Conservation (phyloP, 75 land plant genomes). For the Gnetum montanum region DNA sequence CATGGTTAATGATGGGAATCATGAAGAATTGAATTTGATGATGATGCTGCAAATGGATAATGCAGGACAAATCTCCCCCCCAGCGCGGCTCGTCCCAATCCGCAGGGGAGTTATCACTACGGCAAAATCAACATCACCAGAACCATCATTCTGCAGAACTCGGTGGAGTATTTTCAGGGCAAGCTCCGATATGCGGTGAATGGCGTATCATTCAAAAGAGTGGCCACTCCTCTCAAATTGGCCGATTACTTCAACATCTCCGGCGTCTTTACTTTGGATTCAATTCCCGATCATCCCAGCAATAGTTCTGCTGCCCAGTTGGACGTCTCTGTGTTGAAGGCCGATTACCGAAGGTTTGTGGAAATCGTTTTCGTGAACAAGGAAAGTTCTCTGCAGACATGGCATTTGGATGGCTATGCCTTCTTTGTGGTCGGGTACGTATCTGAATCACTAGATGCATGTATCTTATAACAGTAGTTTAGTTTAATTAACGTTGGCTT, state of each 20-base stretch:
- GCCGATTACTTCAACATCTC: constrained; percentile 29
- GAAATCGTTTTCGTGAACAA: constrained; percentile 65
- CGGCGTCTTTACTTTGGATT: constrained; percentile 27
- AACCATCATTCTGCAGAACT: constrained; percentile 18
- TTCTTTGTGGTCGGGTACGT: constrained; percentile 79
- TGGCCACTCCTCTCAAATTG: constrained; percentile 26
- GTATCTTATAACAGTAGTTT: no score
- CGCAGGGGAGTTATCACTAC: constrained; percentile 57
- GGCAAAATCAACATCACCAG: constrained; percentile 12
- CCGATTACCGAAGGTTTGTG: constrained; percentile 32
- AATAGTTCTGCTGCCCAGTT: neutral
- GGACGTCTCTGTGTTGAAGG: constrained; percentile 29
- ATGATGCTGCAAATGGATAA: no score
- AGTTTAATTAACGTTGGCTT: no score
- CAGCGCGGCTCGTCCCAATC: constrained; percentile 81
- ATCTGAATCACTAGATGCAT: neutral
- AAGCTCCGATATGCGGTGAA: constrained; percentile 20
- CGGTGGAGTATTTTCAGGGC: constrained; percentile 3
- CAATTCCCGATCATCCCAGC: constrained; percentile 17
- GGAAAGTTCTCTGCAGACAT: constrained; percentile 30
- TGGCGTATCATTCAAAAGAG: constrained; percentile 21
- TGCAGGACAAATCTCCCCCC: constrained; percentile 70
- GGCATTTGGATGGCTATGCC: constrained; percentile 72
- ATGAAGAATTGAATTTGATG: neutral
- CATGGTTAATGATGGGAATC: neutral